Evolutionary conservation across 306 rosid genomes (phyloP).

Genomic region (Cyamopsis tetragonoloba): DNA sequence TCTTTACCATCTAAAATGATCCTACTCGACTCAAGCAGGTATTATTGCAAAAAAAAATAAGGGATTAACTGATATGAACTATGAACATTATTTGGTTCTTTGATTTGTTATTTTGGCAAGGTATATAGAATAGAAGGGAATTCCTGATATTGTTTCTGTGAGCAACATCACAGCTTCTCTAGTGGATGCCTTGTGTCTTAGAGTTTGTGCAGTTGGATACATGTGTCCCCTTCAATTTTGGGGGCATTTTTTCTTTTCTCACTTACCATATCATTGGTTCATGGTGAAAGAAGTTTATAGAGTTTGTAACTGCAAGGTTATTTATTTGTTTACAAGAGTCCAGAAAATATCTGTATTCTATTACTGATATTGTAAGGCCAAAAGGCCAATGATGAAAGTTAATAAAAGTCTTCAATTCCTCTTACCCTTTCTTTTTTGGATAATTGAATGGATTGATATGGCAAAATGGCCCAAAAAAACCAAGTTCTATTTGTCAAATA

Average conservation of each 20-base stretch:
- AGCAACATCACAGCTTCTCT: not conserved
- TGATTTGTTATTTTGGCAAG: slow-evolving; percentile 18
- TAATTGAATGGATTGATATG: not conserved
- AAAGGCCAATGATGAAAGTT: not conserved
- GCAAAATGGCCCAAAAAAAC: not conserved
- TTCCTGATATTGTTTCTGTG: slow-evolving; percentile 14
- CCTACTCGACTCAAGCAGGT: no score
- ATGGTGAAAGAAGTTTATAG: slow-evolving; percentile 29
- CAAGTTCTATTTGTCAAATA: not conserved
- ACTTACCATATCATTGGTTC: slow-evolving; percentile 7
- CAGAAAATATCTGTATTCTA: slow-evolving; percentile 22
- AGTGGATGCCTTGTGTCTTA: not conserved
- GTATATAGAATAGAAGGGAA: not conserved
- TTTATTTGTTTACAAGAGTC: slow-evolving; percentile 6
- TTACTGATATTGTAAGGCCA: slow-evolving; percentile 10
- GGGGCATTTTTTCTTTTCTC: slow-evolving; percentile 28
- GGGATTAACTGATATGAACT: not conserved
- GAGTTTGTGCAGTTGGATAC: not conserved
- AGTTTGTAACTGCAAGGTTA: slow-evolving; percentile 5
- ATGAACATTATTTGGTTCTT: slow-evolving; percentile 3
- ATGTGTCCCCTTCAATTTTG: not conserved
- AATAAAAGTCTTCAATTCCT: not conserved
- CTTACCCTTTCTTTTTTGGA: not conserved
- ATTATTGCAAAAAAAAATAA: no score
- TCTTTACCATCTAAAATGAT: not conserved